Conservation (phyloP, 169 alveolate species). For the Amoebophrya sp. region DNA sequence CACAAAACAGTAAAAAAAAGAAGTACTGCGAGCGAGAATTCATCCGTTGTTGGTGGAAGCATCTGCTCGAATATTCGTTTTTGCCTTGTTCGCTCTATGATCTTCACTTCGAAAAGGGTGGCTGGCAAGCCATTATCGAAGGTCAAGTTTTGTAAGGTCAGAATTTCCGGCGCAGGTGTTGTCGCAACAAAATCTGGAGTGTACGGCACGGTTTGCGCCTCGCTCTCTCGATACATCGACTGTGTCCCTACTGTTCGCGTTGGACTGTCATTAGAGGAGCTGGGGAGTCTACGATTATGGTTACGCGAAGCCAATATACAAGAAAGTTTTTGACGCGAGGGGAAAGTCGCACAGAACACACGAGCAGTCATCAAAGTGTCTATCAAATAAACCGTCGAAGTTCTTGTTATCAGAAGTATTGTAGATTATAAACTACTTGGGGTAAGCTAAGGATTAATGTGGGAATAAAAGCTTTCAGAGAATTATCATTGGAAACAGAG, state of each 20-base stretch:
- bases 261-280: neutral
- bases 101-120: conserved; percentile 71
- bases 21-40: conserved; percentile 70
- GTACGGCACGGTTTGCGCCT: conserved; percentile 80
- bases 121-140: conserved; percentile 83
- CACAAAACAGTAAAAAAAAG: too few relatives aligned
- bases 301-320: too few relatives aligned
- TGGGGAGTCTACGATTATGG: too few relatives aligned
- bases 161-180: conserved; percentile 66
- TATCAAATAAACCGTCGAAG: too few relatives aligned
- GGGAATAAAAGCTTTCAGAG: too few relatives aligned
- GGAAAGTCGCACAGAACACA: too few relatives aligned
- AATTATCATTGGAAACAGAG: too few relatives aligned
- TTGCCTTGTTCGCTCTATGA: conserved; percentile 73
- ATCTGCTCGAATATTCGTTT: conserved; percentile 73
- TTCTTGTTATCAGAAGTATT: too few relatives aligned
- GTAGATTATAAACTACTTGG: too few relatives aligned
- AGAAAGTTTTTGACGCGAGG: too few relatives aligned
- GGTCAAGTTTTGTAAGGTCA: conserved; percentile 63
- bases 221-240: conserved; percentile 73
- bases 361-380: too few relatives aligned
- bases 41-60: conserved; percentile 82
- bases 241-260: conserved; percentile 39
- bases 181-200: conserved; percentile 63
- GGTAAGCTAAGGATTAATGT: too few relatives aligned